Evolutionary conservation across 129 eudicot genomes (phyloP), one percentile per base, ranked within the genome.

Genomic region (Escallonia rubra): DNA sequence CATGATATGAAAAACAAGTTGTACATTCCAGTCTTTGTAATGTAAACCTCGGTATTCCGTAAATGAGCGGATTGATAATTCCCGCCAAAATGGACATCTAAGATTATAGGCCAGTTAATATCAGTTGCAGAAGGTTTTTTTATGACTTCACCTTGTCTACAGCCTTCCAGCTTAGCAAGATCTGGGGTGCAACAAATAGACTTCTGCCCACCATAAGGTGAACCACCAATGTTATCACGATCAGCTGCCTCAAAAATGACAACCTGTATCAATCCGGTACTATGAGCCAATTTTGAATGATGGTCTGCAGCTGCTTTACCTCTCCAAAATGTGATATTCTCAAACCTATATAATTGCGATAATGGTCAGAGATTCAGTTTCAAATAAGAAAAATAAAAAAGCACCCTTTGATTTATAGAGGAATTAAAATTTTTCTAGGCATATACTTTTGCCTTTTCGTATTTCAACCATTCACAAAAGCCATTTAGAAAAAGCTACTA

Each of bases 221-320:
- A 94, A 63, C 99, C 99, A 66, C 99, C 97, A 72, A 94, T 94
- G 72, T 81, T 87, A 76, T 94, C 99, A 72, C 97, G 99, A 68
- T 94, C 97, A 78, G 93, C 85, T 47, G 96, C 97, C 82, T 94
- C 99, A 61, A 94, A 94, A 14, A 94, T 79, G 46, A 94, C 67
- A 40, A 85, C 85, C 68, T 94, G 99, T 57, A 94, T 87, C 69
- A 90, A 67, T 43, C 99, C 99, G 14, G 87, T 83, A 61, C 81
- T 87, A 61, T 80, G 82, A 65, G 83, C 90, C 59, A 74, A 70
- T 53, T 74, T 76, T 60, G 93, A 80, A 15, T 87, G 79, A 63
- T 76, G 90, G 49, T 83, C 84, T 64, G 90, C 97, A n/a, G 85
- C 83, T 74, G 76, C 88, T 78, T 81, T 78, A 66, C 81, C 82